Evolutionary conservation across 2,329 filamentous ascomycete genomes (phyloP).

Genomic region (Cladosporium austrohemisphaericum): DNA sequence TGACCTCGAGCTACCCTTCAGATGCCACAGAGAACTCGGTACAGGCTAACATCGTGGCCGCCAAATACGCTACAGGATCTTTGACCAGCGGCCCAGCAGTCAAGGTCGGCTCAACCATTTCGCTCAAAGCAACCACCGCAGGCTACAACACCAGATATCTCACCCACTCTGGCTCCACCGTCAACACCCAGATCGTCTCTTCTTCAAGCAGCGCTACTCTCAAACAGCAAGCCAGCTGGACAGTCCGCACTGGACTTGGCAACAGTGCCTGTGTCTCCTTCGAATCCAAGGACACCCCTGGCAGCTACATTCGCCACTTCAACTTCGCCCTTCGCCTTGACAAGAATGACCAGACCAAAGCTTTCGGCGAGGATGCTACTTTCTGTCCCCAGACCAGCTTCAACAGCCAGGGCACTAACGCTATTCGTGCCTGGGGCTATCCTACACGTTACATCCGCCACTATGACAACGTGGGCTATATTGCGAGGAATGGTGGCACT

Average conservation of each 20-base stretch:
- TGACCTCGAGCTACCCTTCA: constrained; percentile 60
- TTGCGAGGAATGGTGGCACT: constrained; percentile 55
- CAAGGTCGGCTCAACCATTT: constrained; percentile 49
- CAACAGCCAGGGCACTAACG: constrained; percentile 46
- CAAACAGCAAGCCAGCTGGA: constrained; percentile 53
- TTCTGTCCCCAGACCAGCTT: constrained; percentile 57
- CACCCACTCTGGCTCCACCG: constrained; percentile 48
- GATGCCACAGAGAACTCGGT: constrained; percentile 53
- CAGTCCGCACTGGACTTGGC: constrained; percentile 52
- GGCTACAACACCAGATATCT: constrained; percentile 54
- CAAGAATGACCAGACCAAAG: constrained; percentile 53
- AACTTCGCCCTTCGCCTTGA: constrained; percentile 50
- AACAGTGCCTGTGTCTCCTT: constrained; percentile 59
- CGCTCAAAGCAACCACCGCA: constrained; percentile 54
- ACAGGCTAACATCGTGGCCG: constrained; percentile 55
- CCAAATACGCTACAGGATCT: constrained; percentile 50
- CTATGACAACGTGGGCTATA: constrained; percentile 46
- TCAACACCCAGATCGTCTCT: constrained; percentile 55
- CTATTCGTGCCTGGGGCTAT: constrained; percentile 57
- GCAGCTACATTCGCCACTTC: constrained; percentile 57
- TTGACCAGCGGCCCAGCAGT: constrained; percentile 49
- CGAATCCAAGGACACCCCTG: constrained; percentile 56
- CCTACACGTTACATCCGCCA: constrained; percentile 59
- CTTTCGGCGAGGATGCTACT: constrained; percentile 59
- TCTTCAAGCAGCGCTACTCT: constrained; percentile 49